A percentile compares a stretch with the other conserved stretches of the same genome.
Conservation (phyloP, 306 rosid species). For the Trifolium pratense region DNA sequence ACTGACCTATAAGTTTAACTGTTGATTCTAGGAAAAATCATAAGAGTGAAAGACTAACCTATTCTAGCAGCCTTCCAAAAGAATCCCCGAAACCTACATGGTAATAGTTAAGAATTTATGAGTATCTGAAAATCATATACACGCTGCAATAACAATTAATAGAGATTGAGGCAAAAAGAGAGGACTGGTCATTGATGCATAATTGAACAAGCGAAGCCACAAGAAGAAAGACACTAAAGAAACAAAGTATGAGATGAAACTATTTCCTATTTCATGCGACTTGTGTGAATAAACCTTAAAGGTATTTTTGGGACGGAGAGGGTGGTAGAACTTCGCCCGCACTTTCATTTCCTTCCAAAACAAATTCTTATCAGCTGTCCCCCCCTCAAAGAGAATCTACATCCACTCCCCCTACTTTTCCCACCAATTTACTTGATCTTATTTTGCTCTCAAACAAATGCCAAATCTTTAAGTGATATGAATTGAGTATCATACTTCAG, state of each 20-base stretch:
- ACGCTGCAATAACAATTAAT: conserved; percentile 1
- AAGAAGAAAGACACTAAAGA: background rate
- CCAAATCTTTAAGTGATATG: too few relatives aligned
- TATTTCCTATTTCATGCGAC: conserved; percentile 4
- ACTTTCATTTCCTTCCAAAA: too few relatives aligned
- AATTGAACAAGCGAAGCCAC: conserved; percentile 26
- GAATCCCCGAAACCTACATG: conserved; percentile 66
- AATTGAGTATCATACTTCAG: too few relatives aligned
- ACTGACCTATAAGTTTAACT: background rate
- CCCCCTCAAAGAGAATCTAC: too few relatives aligned
- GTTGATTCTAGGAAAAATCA: background rate
- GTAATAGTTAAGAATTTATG: conserved; percentile 9
- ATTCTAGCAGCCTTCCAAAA: conserved; percentile 81
- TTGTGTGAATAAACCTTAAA: background rate
- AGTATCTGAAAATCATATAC: conserved; percentile 3
- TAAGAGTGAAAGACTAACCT: conserved; percentile 46
- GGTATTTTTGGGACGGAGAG: background rate
- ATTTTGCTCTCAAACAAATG: too few relatives aligned
- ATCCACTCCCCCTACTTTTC: too few relatives aligned
- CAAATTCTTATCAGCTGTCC: too few relatives aligned
- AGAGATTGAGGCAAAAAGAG: conserved; percentile 1
- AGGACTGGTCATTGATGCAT: conserved; percentile 3
- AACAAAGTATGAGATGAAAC: too few relatives aligned
- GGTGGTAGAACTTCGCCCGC: background rate
- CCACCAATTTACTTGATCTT: too few relatives aligned